Base-by-base conservation (phyloP, 1,284 basidiomycete species). In the Boletus mariae region DNA sequence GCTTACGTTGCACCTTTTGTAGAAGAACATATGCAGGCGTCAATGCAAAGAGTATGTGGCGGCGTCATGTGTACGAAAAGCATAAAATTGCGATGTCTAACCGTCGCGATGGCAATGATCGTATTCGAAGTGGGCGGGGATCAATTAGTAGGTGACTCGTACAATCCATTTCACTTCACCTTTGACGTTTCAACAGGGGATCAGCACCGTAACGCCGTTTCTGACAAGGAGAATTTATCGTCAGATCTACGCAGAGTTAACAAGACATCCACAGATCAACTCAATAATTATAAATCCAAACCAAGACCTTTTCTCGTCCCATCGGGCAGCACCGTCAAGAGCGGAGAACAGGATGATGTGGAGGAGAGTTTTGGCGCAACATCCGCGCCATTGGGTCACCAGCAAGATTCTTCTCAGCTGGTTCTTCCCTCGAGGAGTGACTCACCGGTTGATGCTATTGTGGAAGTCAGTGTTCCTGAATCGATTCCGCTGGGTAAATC, bases 41-140 rank as follows among this genome's bases (percentile, higher is more conserved):
- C 26, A 91, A 91, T 63, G 89, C 88, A 9, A 90, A 91, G 69
- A 90, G 87, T 60, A 91, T 91, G 88, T 91, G 89, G 88, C 73
- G 89, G 53, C 76, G 88, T 52, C 88, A 91, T 67, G 87, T 91
- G 17, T 89, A 85, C 58, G 88, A 91, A 70, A 91, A 91, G 62
- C 88, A 91, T 68, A 90, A 88, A 69, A 87, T 91, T 61, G 85
- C 87, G 31, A 91, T 91, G 88, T 77, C 87, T 35, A 91, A 91
- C 61, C 77, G 88, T 38, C 80, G 88, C 50, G 88, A 89, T 58
- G 82, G 77, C 45, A 73, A 73, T 45, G 84, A 86, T 44, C 78
- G 82, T 47, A 76, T 77, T 50, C 77, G 83, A 43, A 78, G 47
- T 47, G 59, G 81, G 38, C 79, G 84, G 41, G 75, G 77, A n/a